These are phyloP conservation scores for Yarrowia porcina DNA, from an alignment of 805 yeast genomes.

Conservation along the genomic window DNA sequence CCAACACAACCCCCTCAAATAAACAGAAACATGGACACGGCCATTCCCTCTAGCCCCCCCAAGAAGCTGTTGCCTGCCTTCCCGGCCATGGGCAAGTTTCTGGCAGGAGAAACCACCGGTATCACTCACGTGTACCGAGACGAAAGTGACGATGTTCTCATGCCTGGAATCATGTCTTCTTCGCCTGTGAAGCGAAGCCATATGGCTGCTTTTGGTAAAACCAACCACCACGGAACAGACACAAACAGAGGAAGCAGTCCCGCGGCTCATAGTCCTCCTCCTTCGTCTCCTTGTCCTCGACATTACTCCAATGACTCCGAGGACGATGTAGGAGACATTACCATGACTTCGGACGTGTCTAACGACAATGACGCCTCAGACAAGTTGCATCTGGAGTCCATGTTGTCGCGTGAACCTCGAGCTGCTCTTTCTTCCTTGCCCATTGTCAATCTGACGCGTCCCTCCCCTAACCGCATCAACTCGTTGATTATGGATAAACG, in stretches of 20 bases:
- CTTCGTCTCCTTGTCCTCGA: constrained; percentile 16
- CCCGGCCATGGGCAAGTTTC: constrained; percentile 25
- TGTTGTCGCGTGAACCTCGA: background rate
- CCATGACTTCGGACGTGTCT: background rate
- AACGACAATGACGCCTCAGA: background rate
- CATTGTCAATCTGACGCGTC: constrained; percentile 5
- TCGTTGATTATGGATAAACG: constrained; percentile 17
- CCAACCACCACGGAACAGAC: background rate
- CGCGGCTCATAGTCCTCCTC: background rate
- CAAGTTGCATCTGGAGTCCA: background rate
- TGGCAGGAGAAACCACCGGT: constrained; percentile 7
- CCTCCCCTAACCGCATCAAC: background rate
- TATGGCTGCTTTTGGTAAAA: background rate
- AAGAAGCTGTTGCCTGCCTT: constrained; percentile 20
- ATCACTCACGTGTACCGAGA: constrained; percentile 16
- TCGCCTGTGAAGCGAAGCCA: constrained; percentile 17
- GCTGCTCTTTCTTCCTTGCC: constrained; percentile 9
- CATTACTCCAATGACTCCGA: background rate
- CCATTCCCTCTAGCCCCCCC: constrained; percentile 14
- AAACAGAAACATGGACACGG: background rate
- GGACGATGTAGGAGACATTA: background rate
- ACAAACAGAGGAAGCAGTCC: background rate
- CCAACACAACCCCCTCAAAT: background rate
- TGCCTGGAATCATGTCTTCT: constrained; percentile 13
- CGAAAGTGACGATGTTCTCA: constrained; percentile 9